Evolutionary conservation across 202 grass and related monocot species (phyloP).

Genomic region (Hordeum pubiflorum): DNA sequence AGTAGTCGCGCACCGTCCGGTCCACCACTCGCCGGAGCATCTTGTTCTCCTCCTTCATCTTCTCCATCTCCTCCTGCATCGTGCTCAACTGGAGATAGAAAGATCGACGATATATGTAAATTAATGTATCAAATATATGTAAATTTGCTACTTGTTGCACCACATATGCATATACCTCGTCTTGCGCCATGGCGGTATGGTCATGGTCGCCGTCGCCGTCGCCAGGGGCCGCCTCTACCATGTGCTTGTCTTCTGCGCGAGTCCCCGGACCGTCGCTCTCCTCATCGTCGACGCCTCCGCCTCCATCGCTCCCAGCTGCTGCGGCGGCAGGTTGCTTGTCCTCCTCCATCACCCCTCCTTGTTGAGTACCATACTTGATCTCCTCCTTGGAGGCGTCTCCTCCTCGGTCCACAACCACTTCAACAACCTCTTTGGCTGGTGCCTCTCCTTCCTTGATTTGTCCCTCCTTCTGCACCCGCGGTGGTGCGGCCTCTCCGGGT

Average conservation of each 20-base stretch:
- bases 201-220: not conserved
- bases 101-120: not conserved
- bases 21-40: constrained; percentile 53
- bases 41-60: constrained; percentile 81
- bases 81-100: constrained; percentile 38
- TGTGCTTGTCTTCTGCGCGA: constrained; percentile 25
- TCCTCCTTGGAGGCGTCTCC: constrained; percentile 30
- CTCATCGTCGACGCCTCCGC: not conserved
- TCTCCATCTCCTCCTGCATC: constrained; percentile 74
- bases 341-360: constrained; percentile 21
- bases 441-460: constrained; percentile 19
- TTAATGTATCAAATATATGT: too few relatives aligned
- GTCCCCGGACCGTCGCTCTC: constrained; percentile 11
- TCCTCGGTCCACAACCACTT: constrained; percentile 45
- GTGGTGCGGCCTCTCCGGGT: not conserved
- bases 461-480: not conserved
- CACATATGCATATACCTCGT: constrained; percentile 30
- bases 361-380: constrained; percentile 40
- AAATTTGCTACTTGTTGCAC: not conserved
- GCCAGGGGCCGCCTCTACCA: not conserved
- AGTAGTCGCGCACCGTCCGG: constrained; percentile 55
- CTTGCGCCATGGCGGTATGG: constrained; percentile 21
- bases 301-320: not conserved
- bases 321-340: constrained; percentile 25
- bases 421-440: constrained; percentile 32